Conservation (phyloP, 495 filamentous ascomycete genomes). For the Tuber aestivum region DNA sequence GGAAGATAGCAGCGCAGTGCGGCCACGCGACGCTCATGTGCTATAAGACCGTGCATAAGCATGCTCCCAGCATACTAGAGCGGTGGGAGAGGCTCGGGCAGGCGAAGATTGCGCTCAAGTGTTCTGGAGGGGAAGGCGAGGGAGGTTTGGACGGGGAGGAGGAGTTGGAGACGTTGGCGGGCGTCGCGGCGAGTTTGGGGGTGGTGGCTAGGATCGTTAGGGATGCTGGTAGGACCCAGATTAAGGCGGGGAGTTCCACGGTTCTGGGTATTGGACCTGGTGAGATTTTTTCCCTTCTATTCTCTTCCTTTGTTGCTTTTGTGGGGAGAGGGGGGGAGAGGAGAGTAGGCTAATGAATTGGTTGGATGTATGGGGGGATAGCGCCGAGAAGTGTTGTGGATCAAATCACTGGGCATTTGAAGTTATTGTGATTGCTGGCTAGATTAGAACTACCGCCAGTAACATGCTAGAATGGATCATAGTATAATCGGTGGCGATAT, state of each 20-base stretch:
- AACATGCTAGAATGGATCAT: neutral
- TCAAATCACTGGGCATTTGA: conserved; percentile 78
- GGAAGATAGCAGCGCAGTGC: conserved; percentile 95
- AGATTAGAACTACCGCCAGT: neutral
- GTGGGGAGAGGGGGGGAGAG: neutral
- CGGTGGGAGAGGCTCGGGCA: conserved; percentile 82
- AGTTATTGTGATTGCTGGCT: conserved; percentile 59
- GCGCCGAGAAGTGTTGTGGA: conserved; percentile 84
- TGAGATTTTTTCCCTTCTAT: neutral
- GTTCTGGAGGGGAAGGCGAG: conserved; percentile 49
- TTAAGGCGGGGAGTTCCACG: conserved; percentile 83
- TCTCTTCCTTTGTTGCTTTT: neutral
- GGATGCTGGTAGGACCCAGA: conserved; percentile 96
- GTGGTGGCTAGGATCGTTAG: conserved; percentile 81
- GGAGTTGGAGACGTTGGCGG: conserved; percentile 69
- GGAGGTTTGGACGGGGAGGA: conserved; percentile 51
- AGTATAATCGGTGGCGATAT: neutral
- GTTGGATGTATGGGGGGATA: conserved; percentile 1
- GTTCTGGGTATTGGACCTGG: conserved; percentile 78
- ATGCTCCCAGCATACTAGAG: conserved; percentile 58
- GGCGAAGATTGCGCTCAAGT: conserved; percentile 85
- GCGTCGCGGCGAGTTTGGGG: conserved; percentile 72
- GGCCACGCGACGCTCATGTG: conserved; percentile 94
- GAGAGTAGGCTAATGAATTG: conserved; percentile 15
- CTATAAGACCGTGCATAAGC: conserved; percentile 70